These are phyloP conservation scores for Heritiera fomes DNA, from an alignment of 345 rosid genomes.

Conservation along the genomic window DNA sequence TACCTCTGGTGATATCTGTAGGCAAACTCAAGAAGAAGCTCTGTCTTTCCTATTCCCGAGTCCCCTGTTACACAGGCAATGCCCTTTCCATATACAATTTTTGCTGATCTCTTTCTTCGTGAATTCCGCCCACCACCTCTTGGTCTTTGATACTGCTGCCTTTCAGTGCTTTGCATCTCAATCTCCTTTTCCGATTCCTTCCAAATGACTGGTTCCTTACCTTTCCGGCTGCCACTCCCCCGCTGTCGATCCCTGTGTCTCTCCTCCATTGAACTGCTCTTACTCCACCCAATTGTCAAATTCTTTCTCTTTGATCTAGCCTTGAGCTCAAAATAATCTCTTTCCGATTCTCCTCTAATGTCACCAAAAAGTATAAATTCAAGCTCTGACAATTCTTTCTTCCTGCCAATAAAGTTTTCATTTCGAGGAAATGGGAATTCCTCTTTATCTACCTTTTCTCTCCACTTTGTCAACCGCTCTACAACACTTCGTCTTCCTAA, in stretches of 20 bases:
- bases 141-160: conserved; percentile 34
- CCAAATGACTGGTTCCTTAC: conserved; percentile 90
- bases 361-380: conserved; percentile 91
- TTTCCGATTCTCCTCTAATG: conserved; percentile 67
- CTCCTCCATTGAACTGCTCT: conserved; percentile 49
- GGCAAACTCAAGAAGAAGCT: conserved; percentile 92
- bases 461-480: conserved; percentile 79
- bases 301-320: conserved; percentile 77
- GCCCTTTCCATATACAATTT: conserved; percentile 78
- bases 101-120: conserved; percentile 67
- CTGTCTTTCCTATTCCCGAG: conserved; percentile 91
- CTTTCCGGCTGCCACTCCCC: conserved; percentile 53
- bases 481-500: conserved; percentile 92
- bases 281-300: conserved; percentile 69
- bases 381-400: conserved; percentile 83
- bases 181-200: conserved; percentile 95
- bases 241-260: conserved; percentile 35
- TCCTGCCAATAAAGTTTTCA: conserved; percentile 80
- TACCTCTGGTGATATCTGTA: conserved; percentile 85
- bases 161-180: conserved; percentile 70
- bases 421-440: conserved; percentile 89
- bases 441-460: conserved; percentile 75
- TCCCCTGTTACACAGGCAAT: conserved; percentile 89
- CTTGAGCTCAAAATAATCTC: conserved; percentile 83
- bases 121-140: conserved; percentile 44